These are phyloP conservation scores for Breynia disticha DNA, from an alignment of 441 rosid species.

Conservation along the genomic window DNA sequence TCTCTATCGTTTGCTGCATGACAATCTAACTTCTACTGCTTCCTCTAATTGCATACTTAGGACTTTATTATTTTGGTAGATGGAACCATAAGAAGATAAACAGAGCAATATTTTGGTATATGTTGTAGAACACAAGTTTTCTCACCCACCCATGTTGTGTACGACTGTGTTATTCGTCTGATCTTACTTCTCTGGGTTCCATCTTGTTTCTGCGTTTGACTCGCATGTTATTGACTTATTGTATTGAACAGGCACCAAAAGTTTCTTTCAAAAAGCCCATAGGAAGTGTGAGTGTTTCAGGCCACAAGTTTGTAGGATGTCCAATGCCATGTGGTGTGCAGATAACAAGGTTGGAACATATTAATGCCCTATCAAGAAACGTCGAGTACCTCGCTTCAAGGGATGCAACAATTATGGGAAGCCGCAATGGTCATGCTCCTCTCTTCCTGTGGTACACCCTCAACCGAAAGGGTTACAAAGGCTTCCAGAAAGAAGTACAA, in stretches of 20 bases:
- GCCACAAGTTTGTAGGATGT: slow-evolving; percentile 90
- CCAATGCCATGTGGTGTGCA: slow-evolving; percentile 98
- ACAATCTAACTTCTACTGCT: no score
- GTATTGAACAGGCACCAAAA: slow-evolving; percentile 65
- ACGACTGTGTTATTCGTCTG: no score
- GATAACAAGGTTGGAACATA: slow-evolving; percentile 70
- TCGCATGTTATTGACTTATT: slow-evolving; percentile 10
- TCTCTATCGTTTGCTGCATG: no score
- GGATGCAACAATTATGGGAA: slow-evolving; percentile 98
- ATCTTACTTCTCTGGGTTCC: no score
- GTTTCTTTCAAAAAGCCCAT: slow-evolving; percentile 86
- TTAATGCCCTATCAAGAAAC: slow-evolving; percentile 67
- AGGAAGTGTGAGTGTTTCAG: slow-evolving; percentile 88
- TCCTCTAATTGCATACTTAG: no score
- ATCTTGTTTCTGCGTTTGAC: background rate
- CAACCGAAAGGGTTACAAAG: slow-evolving; percentile 76
- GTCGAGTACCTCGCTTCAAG: slow-evolving; percentile 90
- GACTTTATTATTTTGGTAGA: background rate
- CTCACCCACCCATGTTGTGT: no score
- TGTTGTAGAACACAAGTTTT: no score
- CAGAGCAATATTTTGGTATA: no score
- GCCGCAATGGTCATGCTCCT: slow-evolving; percentile 91
- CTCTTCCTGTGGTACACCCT: slow-evolving; percentile 92
- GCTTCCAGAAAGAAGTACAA: slow-evolving; percentile 90
- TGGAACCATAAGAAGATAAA: slow-evolving; percentile 1